Percentiles rank a stretch among this genome's conserved stretches.
phyloP scores from a whole-genome alignment of 768 basidiomycete species.

The Gautieria morchelliformis region DNA sequence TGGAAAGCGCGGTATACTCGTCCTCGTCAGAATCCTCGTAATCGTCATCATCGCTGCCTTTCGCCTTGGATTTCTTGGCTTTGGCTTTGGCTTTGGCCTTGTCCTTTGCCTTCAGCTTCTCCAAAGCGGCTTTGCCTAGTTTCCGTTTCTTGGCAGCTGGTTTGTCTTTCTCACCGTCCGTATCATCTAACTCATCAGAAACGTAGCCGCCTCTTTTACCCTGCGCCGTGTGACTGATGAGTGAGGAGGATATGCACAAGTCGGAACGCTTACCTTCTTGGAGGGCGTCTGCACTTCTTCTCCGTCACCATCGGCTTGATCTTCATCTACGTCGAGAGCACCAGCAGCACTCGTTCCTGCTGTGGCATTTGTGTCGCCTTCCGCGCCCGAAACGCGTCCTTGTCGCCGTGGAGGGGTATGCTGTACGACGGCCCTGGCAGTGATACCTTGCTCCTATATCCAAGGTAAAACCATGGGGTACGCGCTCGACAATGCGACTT shows the following conservation, averaged over 20 bases:
- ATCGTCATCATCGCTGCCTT: conserved; percentile 14
- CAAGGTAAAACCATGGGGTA: no score
- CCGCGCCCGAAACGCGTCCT: not conserved
- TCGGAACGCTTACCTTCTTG: conserved; percentile 14
- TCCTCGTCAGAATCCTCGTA: conserved; percentile 33
- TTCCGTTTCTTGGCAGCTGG: conserved; percentile 49
- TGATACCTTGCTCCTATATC: conserved; percentile 43
- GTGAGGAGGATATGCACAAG: not conserved
- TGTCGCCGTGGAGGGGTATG: not conserved
- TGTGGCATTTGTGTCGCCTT: conserved; percentile 7
- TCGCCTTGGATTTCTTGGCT: conserved; percentile 13
- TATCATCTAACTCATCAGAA: conserved; percentile 70
- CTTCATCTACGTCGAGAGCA: conserved; percentile 10
- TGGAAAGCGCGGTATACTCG: conserved; percentile 57
- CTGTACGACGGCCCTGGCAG: conserved; percentile 16
- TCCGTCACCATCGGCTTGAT: conserved; percentile 2
- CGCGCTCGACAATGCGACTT: conserved; percentile 10
- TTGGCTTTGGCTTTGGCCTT: conserved; percentile 10
- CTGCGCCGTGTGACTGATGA: not conserved
- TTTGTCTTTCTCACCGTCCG: conserved; percentile 24
- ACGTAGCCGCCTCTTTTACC: conserved; percentile 37
- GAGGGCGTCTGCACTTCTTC: not conserved
- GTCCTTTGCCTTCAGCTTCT: conserved; percentile 17
- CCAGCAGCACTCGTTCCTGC: conserved; percentile 8
- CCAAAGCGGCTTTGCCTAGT: conserved; percentile 12